Evolutionary conservation across 805 yeast genomes (phyloP).

Genomic region (Candida vaughaniae): DNA sequence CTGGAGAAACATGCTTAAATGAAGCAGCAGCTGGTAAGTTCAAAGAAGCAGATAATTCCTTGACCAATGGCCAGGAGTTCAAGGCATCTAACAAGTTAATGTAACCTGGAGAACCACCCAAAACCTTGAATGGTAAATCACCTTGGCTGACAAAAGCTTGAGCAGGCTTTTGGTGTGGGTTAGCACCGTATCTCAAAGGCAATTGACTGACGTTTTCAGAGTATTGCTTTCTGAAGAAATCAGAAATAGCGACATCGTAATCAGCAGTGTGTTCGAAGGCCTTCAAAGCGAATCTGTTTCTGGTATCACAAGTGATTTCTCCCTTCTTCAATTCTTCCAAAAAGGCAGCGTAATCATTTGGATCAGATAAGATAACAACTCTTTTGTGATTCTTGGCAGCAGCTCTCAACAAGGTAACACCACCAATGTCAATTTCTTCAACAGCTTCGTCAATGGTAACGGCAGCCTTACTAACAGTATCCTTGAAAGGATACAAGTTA

Average conservation of each 20-base stretch:
- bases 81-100: slow-evolving; percentile 94
- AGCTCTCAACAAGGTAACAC: slow-evolving; percentile 95
- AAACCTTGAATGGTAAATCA: slow-evolving; percentile 89
- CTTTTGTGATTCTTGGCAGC: slow-evolving; percentile 98
- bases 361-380: slow-evolving; percentile 94
- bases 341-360: slow-evolving; percentile 86
- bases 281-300: slow-evolving; percentile 86
- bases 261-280: slow-evolving; percentile 99
- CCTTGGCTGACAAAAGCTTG: slow-evolving; percentile 90
- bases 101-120: slow-evolving; percentile 96
- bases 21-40: slow-evolving; percentile 98
- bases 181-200: slow-evolving; percentile 96
- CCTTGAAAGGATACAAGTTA: slow-evolving; percentile 97
- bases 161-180: slow-evolving; percentile 99
- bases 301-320: slow-evolving; percentile 67
- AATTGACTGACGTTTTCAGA: slow-evolving; percentile 86
- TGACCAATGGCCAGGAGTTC: slow-evolving; percentile 98
- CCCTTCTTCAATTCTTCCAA: slow-evolving; percentile 76
- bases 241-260: slow-evolving; percentile 93
- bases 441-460: slow-evolving; percentile 97
- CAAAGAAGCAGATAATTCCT: slow-evolving; percentile 91
- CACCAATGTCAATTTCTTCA: slow-evolving; percentile 96
- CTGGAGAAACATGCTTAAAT: slow-evolving; percentile 98
- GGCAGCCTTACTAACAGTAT: slow-evolving; percentile 91
- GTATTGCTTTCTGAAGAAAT: slow-evolving; percentile 96